Evolutionary conservation across 345 rosid species (phyloP), one percentile per base, ranked within the genome.

Genomic region (Garcia nutans): DNA sequence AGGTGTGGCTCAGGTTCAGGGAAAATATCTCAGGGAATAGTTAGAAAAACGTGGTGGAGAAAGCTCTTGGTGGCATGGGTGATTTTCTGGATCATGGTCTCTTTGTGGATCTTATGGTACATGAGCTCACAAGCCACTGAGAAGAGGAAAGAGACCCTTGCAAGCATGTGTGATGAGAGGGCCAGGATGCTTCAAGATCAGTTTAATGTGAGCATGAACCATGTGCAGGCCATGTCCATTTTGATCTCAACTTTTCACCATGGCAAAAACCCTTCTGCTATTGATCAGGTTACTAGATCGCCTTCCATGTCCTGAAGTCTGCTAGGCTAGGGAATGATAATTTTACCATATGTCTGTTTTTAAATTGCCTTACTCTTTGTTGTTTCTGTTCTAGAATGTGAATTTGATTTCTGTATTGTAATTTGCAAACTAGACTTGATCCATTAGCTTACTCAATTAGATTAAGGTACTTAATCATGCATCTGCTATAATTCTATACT

Each of bases 161-260:
- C 85, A 45, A 91, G 93, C 69, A 91, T 95, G 99, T 95, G 99
- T 68, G 99, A 93, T 74, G 97, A 93, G 84, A 91, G 99, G 77
- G 97, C 99, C 72, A 86, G 99, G 83, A 93, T 95, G 99, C 80
- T 95, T 23, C 99, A 93, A 82, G 99, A 95, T 86, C 99, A 95
- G 83, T 95, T 95, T 82, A 95, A 95, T 84, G 99, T 95, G 41
- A 95, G 99, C 85, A 83, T 95, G 99, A 95, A 95, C 81, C 99
- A 95, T 86, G 86, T 95, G 44, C 99, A 95, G 76, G 99, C 97
- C 37, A 93, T 95, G 92, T 91, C 99, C 68, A 91, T 95, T 80
- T 85, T 93, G 86, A 95, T 95, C 87, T 88, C 97, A 65, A 90
- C 93, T 61, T 95, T 95, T 72, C 97, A 95, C 87, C 99, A 95